Conservation (phyloP, 352 stramenopile species). For the Phytophthora melonis region DNA sequence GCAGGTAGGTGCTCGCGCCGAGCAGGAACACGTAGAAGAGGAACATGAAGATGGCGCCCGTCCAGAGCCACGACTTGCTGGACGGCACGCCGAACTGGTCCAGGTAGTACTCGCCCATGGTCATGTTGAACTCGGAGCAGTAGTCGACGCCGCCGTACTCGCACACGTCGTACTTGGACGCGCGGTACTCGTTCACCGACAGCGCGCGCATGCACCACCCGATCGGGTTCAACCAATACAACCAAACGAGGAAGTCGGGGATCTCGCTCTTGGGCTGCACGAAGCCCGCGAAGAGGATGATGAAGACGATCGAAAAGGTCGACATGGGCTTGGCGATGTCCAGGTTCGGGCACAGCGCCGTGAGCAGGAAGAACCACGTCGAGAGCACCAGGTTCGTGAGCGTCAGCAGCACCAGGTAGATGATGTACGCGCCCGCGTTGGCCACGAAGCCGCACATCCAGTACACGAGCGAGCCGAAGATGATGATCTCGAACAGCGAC, state of each 20-base stretch:
- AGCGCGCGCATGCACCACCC: constrained; percentile 53
- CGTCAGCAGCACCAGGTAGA: constrained; percentile 46
- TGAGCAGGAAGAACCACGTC: constrained; percentile 47
- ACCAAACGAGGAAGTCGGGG: constrained; percentile 44
- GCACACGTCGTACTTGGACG: constrained; percentile 40
- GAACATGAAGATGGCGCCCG: constrained; percentile 37
- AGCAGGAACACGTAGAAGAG: constrained; percentile 43
- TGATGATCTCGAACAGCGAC: constrained; percentile 57
- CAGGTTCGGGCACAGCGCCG: constrained; percentile 28
- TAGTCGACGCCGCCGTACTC: constrained; percentile 48
- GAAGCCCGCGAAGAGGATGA: constrained; percentile 55
- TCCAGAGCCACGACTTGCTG: constrained; percentile 52
- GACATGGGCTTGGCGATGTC: constrained; percentile 42
- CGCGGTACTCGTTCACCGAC: constrained; percentile 54
- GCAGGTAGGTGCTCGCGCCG: constrained; percentile 37
- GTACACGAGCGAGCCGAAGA: constrained; percentile 89
- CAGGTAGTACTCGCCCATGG: constrained; percentile 50
- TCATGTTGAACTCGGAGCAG: constrained; percentile 38
- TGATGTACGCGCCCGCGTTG: constrained; percentile 32
- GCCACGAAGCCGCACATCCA: constrained; percentile 73
- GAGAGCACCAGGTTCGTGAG: constrained; percentile 48
- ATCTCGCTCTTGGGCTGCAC: constrained; percentile 49
- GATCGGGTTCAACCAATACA: constrained; percentile 59
- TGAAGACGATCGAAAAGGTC: constrained; percentile 40
- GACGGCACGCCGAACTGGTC: constrained; percentile 50